Conservation (phyloP, 169 alveolate species). For the Hammondia hammondi region DNA sequence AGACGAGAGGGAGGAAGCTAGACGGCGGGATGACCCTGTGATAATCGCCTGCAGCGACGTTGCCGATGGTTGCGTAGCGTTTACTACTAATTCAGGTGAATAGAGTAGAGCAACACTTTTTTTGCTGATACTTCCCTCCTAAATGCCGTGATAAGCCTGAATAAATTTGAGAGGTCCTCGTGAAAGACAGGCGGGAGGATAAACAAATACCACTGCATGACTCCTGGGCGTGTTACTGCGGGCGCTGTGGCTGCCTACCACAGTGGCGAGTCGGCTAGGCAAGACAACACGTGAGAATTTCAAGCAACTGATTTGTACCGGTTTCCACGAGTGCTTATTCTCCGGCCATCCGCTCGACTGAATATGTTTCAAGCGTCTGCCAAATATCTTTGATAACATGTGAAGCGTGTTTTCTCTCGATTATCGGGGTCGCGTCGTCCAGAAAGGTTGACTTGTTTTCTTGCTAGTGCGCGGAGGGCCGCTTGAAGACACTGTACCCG, state of each 20-base stretch:
- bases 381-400: background rate
- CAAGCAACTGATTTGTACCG: background rate
- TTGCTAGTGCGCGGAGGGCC: background rate
- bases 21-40: background rate
- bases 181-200: no score
- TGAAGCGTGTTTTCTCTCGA: background rate
- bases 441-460: background rate
- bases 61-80: background rate
- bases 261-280: conserved; percentile 1
- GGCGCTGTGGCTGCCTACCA: background rate
- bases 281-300: background rate
- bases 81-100: no score
- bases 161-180: no score
- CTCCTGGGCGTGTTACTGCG: background rate
- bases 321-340: background rate
- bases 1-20: background rate
- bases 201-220: no score
- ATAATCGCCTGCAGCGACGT: background rate
- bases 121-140: no score
- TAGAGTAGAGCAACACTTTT: no score
- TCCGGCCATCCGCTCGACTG: background rate
- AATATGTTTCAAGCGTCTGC: background rate
- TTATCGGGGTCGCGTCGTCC: background rate
- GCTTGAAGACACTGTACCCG: background rate
- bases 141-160: no score